phyloP scores from a whole-genome alignment of 176 grass and related monocot genomes.

The Ensete ventricosum region DNA sequence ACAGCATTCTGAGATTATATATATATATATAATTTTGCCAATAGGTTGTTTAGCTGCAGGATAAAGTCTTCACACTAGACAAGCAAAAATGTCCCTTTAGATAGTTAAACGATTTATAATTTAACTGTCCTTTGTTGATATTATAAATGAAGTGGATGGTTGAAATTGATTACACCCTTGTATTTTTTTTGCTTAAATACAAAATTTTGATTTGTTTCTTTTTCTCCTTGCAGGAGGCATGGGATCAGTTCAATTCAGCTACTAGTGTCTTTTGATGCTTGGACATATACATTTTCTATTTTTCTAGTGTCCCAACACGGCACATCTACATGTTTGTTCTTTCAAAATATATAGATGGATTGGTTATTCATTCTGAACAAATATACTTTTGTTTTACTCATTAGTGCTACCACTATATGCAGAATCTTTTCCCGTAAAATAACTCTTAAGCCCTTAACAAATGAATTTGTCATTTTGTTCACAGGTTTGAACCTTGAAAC shows the following conservation, averaged over 20 bases:
- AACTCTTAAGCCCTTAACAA: too few species aligned
- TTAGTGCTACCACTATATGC: conserved; percentile 1
- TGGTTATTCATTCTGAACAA: conserved; percentile 4
- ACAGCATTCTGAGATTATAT: too few species aligned
- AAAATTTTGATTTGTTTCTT: neutral
- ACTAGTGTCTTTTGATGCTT: conserved; percentile 14
- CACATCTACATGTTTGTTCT: neutral
- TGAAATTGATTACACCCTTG: too few species aligned
- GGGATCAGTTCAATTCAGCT: conserved; percentile 76
- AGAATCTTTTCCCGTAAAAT: neutral
- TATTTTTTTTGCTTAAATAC: neutral
- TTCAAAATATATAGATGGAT: neutral
- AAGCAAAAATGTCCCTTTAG: too few species aligned
- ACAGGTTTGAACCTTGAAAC: too few species aligned
- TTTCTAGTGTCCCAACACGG: neutral
- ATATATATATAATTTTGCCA: too few species aligned
- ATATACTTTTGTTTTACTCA: conserved; percentile 24
- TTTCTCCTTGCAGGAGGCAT: conserved; percentile 53
- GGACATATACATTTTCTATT: neutral
- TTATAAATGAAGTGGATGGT: too few species aligned
- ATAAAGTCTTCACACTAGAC: too few species aligned
- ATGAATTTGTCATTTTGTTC: too few species aligned
- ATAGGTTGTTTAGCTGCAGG: too few species aligned
- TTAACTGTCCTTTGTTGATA: too few species aligned
- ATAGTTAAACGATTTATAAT: too few species aligned